Base-by-base conservation (phyloP, 2,329 filamentous ascomycete species). In the Aspergillus fructus region DNA sequence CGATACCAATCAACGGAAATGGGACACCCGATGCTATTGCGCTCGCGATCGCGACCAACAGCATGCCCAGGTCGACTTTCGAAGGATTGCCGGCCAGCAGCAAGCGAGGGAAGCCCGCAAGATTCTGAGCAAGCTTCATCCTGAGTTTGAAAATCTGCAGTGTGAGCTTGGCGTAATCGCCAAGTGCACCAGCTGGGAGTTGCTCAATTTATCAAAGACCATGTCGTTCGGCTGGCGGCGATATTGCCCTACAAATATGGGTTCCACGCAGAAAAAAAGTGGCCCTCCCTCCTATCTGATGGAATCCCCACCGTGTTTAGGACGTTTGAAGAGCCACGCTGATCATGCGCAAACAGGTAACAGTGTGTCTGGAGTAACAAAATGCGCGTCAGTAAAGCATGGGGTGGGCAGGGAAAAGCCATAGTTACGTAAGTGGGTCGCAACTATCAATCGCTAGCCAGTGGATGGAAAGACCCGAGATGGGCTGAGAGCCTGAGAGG, bases 21-120 rank as follows among this genome's bases (percentile, higher is more conserved):
- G 74, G 74, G 9, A 76, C 62, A 5, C 74, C 74, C 2, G 71
- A 66, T 8, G 71, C 73, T 39, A 74, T 72, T 17, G 70, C 71
- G 37, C 66, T 67, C 48, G 72, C 56, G 3, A 66, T 58, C 9
- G 71, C 73, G 24, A 60, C 51, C 8, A 68, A 33, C 4, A 72
- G 68, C 17, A 72, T 61, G 9, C 63, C 21, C 11, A 71, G 63
- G 42, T 72, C 70, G n/a, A 24, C 27, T 6, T 45, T 39, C 2
- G 49, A 48, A 13, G 55, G 55, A 33, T 21, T 49, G 5, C 45
- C 47, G 19, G 48, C 50, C 39, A 77, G 54, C 43, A 77, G 65
- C 24, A 77, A 66, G 52, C 66, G 64, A 56, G 70, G 71, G 49
- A 71, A 76, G 51, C 65, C 68, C 55, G 65, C 64, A 41, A 76